Base-by-base conservation (phyloP, 2,329 filamentous ascomycete species). In the Xylariales sp. region DNA sequence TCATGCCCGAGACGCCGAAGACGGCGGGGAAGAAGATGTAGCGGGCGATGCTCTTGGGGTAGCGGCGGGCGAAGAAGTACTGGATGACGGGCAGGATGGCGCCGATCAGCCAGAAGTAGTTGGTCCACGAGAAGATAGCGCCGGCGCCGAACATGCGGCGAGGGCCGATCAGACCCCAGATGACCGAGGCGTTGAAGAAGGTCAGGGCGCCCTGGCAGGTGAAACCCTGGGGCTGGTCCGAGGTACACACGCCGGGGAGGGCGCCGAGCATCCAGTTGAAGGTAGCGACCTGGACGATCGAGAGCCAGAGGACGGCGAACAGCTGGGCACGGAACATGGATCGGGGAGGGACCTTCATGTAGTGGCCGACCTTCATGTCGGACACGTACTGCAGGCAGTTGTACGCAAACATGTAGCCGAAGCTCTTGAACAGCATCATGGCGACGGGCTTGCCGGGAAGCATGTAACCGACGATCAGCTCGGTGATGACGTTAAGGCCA, bases 391-490 rank as follows among this genome's bases (percentile, higher is more conserved):
- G 18, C 8, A 24, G 20, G 28, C 31, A 28, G 37, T 38, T n/a
- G 20, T 30, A 38, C n/a, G 29, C 29, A 8, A 32, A 31, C 27
- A 38, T 38, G 36, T 38, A 37, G 16, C 34, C 34, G 6, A 60
- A 87, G 44, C 81, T 84, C 61, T 86, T 86, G 66, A 87, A 87
- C 63, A 87, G 73, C 82, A 88, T 88, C 72, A 86, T 81, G 33
- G 81, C 81, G 42, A 87, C 67, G 2, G 83, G 83, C 4, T 72
- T 72, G 19, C 83, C 83, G 0, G 83, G 83, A 34, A 84, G 74
- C 69, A 87, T 82, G 58, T 87, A 87, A 6, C 83, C 83, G 43
- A 83, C 74, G 42, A 88, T 73, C 50, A 83, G 85, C 54, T 86
- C 82, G 12, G 81, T 83, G 41, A 87, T 61, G 15, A 88, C 81